These are phyloP conservation scores for Eremochloa ophiuroides DNA, from an alignment of 176 grass and related monocot genomes.

Conservation along the genomic window DNA sequence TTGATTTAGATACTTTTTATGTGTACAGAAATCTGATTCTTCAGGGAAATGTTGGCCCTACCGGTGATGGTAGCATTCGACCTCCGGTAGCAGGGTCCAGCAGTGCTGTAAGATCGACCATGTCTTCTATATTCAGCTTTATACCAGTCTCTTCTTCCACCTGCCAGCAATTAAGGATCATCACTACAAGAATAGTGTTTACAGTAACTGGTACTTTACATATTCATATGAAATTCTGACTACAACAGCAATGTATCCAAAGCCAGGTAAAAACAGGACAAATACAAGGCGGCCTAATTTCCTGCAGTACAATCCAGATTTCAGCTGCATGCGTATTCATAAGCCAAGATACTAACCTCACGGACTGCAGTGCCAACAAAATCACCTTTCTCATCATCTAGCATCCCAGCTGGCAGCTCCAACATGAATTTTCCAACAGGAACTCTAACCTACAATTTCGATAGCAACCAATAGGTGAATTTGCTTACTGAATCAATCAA, in stretches of 20 bases:
- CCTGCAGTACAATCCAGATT: background rate
- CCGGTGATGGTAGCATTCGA: constrained; percentile 70
- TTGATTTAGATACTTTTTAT: background rate
- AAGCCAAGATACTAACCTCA: constrained; percentile 45
- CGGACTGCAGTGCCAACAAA: constrained; percentile 87
- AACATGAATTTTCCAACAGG: constrained; percentile 76
- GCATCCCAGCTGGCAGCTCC: constrained; percentile 91
- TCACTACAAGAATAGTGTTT: background rate
- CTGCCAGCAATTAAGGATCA: constrained; percentile 34
- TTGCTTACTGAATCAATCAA: background rate
- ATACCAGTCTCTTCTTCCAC: constrained; percentile 92
- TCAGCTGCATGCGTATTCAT: background rate
- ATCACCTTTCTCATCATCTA: constrained; percentile 86
- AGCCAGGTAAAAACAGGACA: background rate
- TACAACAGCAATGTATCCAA: background rate
- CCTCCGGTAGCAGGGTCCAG: constrained; percentile 60
- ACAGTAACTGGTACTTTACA: background rate
- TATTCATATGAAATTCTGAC: background rate
- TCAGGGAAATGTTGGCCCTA: background rate
- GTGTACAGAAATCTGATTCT: background rate
- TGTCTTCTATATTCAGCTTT: constrained; percentile 67
- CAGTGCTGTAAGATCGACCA: constrained; percentile 83
- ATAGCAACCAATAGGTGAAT: background rate
- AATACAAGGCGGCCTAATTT: background rate
- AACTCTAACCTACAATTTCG: constrained; percentile 64